Base-by-base conservation (phyloP, 495 filamentous ascomycete genomes). In the Tetracladium setigerum region DNA sequence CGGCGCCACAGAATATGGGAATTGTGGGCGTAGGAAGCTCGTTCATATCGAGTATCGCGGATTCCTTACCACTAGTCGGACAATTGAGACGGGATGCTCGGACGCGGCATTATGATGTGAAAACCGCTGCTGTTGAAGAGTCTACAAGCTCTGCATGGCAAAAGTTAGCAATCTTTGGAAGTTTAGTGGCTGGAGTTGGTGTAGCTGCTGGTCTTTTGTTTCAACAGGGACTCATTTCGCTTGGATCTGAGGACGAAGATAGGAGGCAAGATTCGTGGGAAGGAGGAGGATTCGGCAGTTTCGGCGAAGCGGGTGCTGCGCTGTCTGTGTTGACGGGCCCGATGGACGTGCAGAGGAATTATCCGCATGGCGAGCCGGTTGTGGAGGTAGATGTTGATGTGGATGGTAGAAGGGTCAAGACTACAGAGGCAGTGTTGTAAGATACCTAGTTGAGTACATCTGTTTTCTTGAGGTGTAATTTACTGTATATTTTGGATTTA, bases 21-120 rank as follows among this genome's bases (percentile, higher is more conserved):
- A 15, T 47, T 6, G 2, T 56, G 8, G 58, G 41, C 1, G 32
- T 58, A 12, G 49, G 48, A 8, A 30, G 37, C 1, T 32, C 46
- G 11, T 55, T 58, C 24, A 11, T 54, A n/a, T 38, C 42, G 13
- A 50, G n/a, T 36, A 36, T 61, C 13, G 49, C 46, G 13, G 55
- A 61, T 30, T 56, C 52, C 4, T 45, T 61, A 30, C 58, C 58
- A 7, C 22, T 58, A 33, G 19, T 61, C 15, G 50, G 55, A 11
- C 44, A 55, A 14, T 18, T 55, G 10, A 47, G 54, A 18, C 33
- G 50, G 19, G 51, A 55, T 46, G 46, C 44, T 8, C 30, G 55
- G n/a, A 55, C 56, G 47, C 24, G 49, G 30, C 46, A 54, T 39
- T 44, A 57, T 38, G 44, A 43, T 1, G 52, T 43, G 9, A 56